Evolutionary conservation across 257 asterid genomes (phyloP), one percentile per base, ranked within the genome.

Genomic region (Solanum stenotomum): DNA sequence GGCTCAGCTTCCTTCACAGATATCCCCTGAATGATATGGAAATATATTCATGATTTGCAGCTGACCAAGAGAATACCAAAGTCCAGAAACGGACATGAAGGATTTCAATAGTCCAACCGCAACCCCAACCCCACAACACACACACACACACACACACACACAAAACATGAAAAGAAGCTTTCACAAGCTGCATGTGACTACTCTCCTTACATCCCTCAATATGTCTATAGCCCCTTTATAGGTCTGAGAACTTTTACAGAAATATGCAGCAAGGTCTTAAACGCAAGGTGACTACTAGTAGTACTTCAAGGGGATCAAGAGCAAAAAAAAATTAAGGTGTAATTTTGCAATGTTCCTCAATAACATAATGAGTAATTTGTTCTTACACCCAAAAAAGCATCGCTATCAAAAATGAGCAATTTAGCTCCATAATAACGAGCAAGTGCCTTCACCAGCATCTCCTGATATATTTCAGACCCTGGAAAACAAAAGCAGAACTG

Each of bases 381-480:
- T 91, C 98, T 90, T 95, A 96, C 99, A 85, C 93, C 93, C 88
- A 93, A 81, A 90, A 93, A 93, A 59, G 94, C 93, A 88, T 92
- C 94, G 89, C 91, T 89, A 87, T 95, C 96, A 89, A 94, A 96
- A 52, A 95, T 92, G 72, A 96, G 97, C 94, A 96, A 89, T 89
- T 93, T 95, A 65, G 98, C 98, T 88, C 95, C 98, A 91, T 91
- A 95, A 89, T 93, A 93, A 33, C 91, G 98, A 89, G 99, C 98
- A 89, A 95, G 95, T 44, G 97, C 98, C 94, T 93, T 96, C 12
- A 92, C 95, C 94, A 96, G 87, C 97, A 93, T 93, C 93, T 96
- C 99, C 91, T 96, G 99, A 89, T 96, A 96, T 65, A 94, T 95
- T 88, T 95, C 97, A 25, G 99, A 94, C 83, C 98, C 99, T 96